These are phyloP conservation scores for Rhipidocladum racemiflorum DNA, from an alignment of 176 grass and related monocot species.

Conservation along the genomic window DNA sequence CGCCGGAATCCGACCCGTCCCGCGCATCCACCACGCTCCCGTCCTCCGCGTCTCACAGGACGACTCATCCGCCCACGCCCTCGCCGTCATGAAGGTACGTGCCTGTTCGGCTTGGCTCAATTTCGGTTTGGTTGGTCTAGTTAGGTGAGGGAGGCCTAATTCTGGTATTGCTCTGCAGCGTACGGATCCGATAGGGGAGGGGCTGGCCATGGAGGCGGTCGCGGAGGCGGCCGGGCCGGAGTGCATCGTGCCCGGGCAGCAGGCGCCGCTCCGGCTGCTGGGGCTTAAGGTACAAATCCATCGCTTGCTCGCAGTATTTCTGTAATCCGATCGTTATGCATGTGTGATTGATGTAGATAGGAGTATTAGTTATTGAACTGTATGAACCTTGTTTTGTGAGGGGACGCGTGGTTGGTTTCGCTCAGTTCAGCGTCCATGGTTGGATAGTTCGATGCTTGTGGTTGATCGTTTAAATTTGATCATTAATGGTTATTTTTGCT, in stretches of 20 bases:
- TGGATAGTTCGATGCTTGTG: not conserved
- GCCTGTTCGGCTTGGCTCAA: not conserved
- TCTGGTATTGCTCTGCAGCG: slow-evolving; percentile 47
- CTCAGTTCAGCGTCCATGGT: not conserved
- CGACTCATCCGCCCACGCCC: slow-evolving; percentile 60
- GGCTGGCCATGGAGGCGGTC: slow-evolving; percentile 83
- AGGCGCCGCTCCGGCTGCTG: slow-evolving; percentile 72
- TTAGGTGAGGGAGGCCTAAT: slow-evolving; percentile 25
- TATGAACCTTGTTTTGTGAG: not conserved
- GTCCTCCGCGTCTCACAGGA: slow-evolving; percentile 66
- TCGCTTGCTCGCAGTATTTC: not conserved
- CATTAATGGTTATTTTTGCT: not conserved
- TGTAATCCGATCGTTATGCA: not conserved
- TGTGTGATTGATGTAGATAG: not conserved
- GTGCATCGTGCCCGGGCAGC: slow-evolving; percentile 88
- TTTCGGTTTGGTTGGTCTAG: not conserved
- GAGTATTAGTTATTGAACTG: slow-evolving; percentile 1
- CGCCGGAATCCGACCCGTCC: slow-evolving; percentile 55
- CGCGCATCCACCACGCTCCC: slow-evolving; percentile 75
- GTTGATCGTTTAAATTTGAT: not conserved
- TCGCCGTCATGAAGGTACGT: slow-evolving; percentile 90
- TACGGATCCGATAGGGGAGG: slow-evolving; percentile 87
- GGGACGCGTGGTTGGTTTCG: not conserved
- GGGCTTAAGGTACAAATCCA: slow-evolving; percentile 74
- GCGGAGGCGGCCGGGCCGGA: slow-evolving; percentile 87